A percentile compares a stretch with the other conserved stretches of the same genome.
Evolutionary conservation across 371 early-diverging fungal species (phyloP).

Genomic region (Racocetra persica): DNA sequence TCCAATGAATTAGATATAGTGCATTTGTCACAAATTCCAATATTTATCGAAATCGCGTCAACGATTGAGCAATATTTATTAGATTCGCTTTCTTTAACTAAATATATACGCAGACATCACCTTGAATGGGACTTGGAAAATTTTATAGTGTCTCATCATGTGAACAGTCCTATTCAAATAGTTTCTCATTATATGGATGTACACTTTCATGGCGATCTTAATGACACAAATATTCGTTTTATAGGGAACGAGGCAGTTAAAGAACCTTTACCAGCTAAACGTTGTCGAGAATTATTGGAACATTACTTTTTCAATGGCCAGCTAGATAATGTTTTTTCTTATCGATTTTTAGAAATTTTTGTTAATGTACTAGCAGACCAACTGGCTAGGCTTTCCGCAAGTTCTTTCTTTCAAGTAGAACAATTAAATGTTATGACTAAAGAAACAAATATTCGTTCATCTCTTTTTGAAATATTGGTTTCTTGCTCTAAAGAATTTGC

Average conservation of each 20-base stretch:
- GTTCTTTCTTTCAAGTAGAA: background rate
- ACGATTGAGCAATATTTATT: constrained; percentile 41
- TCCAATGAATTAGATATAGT: constrained; percentile 26
- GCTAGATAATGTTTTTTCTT: background rate
- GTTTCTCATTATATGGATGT: constrained; percentile 16
- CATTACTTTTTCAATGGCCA: constrained; percentile 24
- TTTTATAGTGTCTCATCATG: constrained; percentile 1
- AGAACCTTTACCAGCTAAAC: background rate
- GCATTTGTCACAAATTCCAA: background rate
- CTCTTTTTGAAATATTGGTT: no score
- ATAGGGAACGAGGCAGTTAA: background rate
- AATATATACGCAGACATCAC: background rate
- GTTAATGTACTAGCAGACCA: constrained; percentile 38
- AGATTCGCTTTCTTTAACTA: constrained; percentile 13
- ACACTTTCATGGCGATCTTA: background rate
- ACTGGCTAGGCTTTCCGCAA: background rate
- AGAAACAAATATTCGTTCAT: background rate
- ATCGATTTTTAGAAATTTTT: constrained; percentile 30
- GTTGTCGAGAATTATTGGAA: constrained; percentile 31
- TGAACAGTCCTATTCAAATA: constrained; percentile 38
- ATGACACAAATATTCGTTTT: constrained; percentile 4
- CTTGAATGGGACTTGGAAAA: constrained; percentile 27
- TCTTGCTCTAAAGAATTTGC: no score
- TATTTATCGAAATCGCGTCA: constrained; percentile 40
- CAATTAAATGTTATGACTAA: background rate